Conservation (phyloP, 345 rosid species). For the Gossypium turneri region DNA sequence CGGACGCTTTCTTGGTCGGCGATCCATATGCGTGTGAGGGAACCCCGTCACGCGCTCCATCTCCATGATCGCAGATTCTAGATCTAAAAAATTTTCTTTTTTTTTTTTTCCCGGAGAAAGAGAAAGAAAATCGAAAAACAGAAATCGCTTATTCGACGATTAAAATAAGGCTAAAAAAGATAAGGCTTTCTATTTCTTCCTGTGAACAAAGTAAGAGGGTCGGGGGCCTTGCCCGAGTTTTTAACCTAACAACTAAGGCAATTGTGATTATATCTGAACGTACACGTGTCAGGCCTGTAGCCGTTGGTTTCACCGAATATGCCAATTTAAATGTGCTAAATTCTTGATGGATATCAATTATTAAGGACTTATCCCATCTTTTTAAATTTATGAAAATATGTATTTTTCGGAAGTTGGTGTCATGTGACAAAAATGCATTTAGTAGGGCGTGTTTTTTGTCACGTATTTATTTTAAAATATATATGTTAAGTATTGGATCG, state of each 20-base stretch:
- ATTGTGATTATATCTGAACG: slow-evolving; percentile 20
- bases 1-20: slow-evolving; percentile 63
- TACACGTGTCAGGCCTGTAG: slow-evolving; percentile 28
- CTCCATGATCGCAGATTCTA: slow-evolving; percentile 42
- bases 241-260: slow-evolving; percentile 22
- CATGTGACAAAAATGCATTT: too few relatives aligned
- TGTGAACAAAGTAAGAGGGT: background rate
- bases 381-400: too few relatives aligned
- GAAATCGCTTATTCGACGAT: background rate
- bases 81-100: background rate
- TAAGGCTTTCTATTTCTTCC: background rate
- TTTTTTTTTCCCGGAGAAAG: background rate
- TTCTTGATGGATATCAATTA: too few relatives aligned
- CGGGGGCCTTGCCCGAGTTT: slow-evolving; percentile 10
- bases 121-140: background rate
- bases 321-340: background rate
- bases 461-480: too few relatives aligned
- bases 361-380: too few relatives aligned
- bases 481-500: too few relatives aligned
- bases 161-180: background rate
- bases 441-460: too few relatives aligned
- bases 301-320: slow-evolving; percentile 6
- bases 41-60: slow-evolving; percentile 56
- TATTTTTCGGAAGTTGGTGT: too few relatives aligned
- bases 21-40: slow-evolving; percentile 51